These are phyloP conservation scores for Helotiales sp. DNA, from an alignment of 2,329 filamentous ascomycete species.

Conservation along the genomic window DNA sequence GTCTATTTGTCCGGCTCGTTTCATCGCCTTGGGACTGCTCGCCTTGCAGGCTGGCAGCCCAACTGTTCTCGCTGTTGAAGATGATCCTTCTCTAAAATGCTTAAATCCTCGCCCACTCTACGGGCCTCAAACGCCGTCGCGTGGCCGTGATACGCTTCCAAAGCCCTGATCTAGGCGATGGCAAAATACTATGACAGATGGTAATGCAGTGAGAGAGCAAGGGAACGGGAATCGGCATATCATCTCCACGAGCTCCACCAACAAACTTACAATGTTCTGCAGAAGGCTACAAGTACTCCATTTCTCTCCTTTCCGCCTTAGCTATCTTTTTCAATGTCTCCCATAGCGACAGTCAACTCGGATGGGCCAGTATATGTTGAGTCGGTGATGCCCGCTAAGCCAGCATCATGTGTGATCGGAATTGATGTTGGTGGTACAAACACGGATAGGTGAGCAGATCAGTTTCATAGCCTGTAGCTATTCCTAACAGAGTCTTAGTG, in stretches of 20 bases:
- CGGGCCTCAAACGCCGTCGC: no score
- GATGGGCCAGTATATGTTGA: conserved; percentile 4
- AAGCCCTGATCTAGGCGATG: conserved; percentile 19
- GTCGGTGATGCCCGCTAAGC: conserved; percentile 23
- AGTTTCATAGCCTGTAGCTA: neutral
- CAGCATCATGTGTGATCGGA: conserved; percentile 30
- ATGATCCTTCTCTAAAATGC: neutral
- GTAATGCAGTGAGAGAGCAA: conserved; percentile 4
- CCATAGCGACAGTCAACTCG: conserved; percentile 5
- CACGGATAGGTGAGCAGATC: conserved; percentile 39
- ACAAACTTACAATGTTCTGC: neutral
- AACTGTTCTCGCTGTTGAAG: neutral
- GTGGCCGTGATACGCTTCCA: neutral
- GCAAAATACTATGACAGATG: conserved; percentile 10
- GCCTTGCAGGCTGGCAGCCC: neutral
- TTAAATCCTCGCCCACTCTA: conserved; percentile 2
- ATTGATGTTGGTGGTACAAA: conserved; percentile 63
- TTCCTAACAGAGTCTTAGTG: conserved; percentile 9
- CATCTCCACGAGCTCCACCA: conserved; percentile 4
- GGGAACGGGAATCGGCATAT: neutral
- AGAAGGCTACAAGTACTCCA: neutral
- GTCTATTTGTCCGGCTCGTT: neutral
- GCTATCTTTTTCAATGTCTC: conserved; percentile 14
- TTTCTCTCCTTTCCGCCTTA: neutral
- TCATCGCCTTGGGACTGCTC: neutral